Conservation (phyloP, 805 yeast genomes). For the Debaryomyces maramus region DNA sequence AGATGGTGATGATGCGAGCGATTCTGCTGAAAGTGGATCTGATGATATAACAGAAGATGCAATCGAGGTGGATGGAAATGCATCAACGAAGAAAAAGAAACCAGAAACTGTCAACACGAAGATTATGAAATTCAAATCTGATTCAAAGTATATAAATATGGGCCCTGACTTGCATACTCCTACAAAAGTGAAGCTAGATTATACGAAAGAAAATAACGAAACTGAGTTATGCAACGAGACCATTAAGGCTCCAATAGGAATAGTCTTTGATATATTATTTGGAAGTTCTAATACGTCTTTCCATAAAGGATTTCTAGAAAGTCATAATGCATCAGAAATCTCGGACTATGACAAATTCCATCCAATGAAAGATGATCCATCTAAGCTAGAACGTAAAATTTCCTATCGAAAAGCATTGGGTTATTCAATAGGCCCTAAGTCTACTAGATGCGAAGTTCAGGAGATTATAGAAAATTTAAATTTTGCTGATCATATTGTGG, state of each 20-base stretch:
- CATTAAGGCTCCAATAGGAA: conserved; percentile 74
- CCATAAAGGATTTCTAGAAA: conserved; percentile 37
- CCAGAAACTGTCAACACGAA: conserved; percentile 12
- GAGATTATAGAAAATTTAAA: conserved; percentile 63
- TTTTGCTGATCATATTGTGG: conserved; percentile 53
- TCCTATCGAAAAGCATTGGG: conserved; percentile 73
- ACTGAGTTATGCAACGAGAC: conserved; percentile 50
- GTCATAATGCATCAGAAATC: conserved; percentile 49
- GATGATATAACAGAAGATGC: conserved; percentile 19
- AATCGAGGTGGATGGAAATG: not conserved
- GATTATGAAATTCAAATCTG: conserved; percentile 37
- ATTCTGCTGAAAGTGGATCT: conserved; percentile 20
- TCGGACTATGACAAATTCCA: conserved; percentile 36
- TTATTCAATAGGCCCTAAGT: conserved; percentile 89
- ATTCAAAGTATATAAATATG: conserved; percentile 43
- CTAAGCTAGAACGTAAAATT: conserved; percentile 50
- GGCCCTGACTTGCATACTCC: conserved; percentile 70
- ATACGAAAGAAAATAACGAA: conserved; percentile 41
- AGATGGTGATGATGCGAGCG: conserved; percentile 36
- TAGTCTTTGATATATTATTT: conserved; percentile 66
- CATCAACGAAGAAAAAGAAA: not conserved
- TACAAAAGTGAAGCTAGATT: conserved; percentile 50
- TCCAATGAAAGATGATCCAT: conserved; percentile 36
- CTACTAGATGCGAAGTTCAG: conserved; percentile 68
- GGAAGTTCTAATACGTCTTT: conserved; percentile 52